Base-by-base conservation (phyloP, 2,329 filamentous ascomycete species). In the Pseudogymnoascus sp. region DNA sequence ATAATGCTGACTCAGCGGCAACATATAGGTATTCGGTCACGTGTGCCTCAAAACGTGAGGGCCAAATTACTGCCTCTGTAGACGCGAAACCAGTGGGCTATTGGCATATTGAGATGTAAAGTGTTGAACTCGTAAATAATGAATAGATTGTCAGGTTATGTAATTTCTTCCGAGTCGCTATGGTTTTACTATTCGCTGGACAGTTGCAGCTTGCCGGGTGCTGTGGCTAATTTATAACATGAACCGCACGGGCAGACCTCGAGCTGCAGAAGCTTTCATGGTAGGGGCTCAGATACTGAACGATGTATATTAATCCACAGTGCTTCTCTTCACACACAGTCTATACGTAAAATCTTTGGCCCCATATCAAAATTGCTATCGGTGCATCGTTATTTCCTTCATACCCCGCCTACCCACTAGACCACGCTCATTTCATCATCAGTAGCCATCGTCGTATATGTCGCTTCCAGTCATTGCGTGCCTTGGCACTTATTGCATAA, bases 351-450 rank as follows among this genome's bases (percentile, higher is more conserved):
- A 56, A 10, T 33, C 50, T 56, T 56, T 56, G 29, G 14, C 29
- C 50, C 50, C 26, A 5, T 47, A 50, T 56, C 50, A 56, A 56
- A 56, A 35, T 35, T 56, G 50, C n/a, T 33, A 56, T 35, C 50
- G 33, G n/a, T 16, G 26, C 11, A 33, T 56, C 50, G 29, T 19
- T 56, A 56, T 33, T 33, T 35, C 50, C 29, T 35, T 56, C 50
- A 33, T 56, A 21, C 29, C 50, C 6, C 29, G 50, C 50, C 26
- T 35, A 10, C 29, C 29, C 29, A 56, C 50, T 19, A 56, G 50
- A 56, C 16, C 50, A 56, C 50, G 50, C 50, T 56, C 50, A 56
- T 56, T 56, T 56, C 50, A 56, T 56, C 50, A 56, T 56, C 50
- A 33, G 29, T 56, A n/a, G 29, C 50, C 50, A 33, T 33, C 50